Conservation (phyloP, 306 rosid species). For the Lupinus albus region DNA sequence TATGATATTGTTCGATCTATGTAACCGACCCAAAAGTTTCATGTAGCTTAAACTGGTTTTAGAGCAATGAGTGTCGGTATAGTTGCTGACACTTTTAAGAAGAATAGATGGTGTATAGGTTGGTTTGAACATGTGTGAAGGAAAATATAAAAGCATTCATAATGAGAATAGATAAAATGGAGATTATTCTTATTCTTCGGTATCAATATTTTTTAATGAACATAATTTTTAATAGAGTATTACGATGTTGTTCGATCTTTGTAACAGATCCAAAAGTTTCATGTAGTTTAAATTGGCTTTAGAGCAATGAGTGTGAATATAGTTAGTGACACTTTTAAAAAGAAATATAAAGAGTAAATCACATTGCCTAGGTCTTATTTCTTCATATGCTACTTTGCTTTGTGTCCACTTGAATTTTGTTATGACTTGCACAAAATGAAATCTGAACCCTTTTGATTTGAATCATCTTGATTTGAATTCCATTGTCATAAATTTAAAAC, state of each 20-base stretch:
- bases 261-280: too few relatives aligned
- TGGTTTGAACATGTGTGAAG: too few relatives aligned
- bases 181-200: too few relatives aligned
- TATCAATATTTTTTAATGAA: too few relatives aligned
- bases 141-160: too few relatives aligned
- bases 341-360: constrained; percentile 94
- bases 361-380: constrained; percentile 8
- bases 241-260: too few relatives aligned
- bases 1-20: too few relatives aligned
- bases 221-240: too few relatives aligned
- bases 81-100: constrained; percentile 96
- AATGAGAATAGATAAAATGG: too few relatives aligned
- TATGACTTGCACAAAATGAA: constrained; percentile 19
- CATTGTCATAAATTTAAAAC: constrained; percentile 22
- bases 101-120: too few relatives aligned
- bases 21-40: too few relatives aligned
- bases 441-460: constrained; percentile 5
- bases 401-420: constrained; percentile 4
- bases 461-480: constrained; percentile 22
- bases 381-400: constrained; percentile 18
- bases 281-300: constrained; percentile 85
- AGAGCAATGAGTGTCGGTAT: constrained; percentile 99
- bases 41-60: constrained; percentile 86
- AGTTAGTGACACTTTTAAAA: constrained; percentile 95
- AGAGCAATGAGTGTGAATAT: constrained; percentile 99